Conservation (phyloP, 2,329 filamentous ascomycete species). For the Samsoniella hepiali region DNA sequence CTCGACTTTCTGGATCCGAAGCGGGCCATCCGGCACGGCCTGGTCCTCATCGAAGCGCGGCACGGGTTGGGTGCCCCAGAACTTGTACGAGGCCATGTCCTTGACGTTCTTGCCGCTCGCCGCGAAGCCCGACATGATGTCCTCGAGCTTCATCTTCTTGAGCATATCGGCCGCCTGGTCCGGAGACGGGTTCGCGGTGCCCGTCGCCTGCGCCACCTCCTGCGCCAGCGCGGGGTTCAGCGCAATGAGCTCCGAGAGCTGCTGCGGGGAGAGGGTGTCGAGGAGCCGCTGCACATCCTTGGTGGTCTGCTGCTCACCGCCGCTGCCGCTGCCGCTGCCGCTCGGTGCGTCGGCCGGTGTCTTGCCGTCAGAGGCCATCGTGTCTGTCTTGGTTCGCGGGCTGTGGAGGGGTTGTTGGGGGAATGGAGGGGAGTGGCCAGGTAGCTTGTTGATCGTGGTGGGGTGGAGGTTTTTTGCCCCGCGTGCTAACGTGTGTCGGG, state of each 20-base stretch:
- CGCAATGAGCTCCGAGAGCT: constrained; percentile 63
- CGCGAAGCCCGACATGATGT: constrained; percentile 72
- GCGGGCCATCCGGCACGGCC: constrained; percentile 70
- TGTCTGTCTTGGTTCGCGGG: neutral
- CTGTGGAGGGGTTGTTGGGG: constrained; percentile 1
- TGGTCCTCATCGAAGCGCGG: constrained; percentile 68
- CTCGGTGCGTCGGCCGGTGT: constrained; percentile 35
- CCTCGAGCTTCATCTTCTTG: constrained; percentile 63
- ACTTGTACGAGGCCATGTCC: constrained; percentile 96
- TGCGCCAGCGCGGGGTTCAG: constrained; percentile 71
- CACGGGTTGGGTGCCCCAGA: constrained; percentile 97
- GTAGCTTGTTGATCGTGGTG: constrained; percentile 17
- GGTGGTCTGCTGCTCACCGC: constrained; percentile 29
- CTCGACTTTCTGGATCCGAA: constrained; percentile 75
- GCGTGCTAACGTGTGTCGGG: neutral
- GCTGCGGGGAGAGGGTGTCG: constrained; percentile 51
- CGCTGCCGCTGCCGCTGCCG: constrained; percentile 30
- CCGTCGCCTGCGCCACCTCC: constrained; percentile 43
- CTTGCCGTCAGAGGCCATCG: constrained; percentile 33
- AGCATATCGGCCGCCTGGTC: constrained; percentile 50
- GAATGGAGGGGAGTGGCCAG: constrained; percentile 1
- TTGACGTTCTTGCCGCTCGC: constrained; percentile 84
- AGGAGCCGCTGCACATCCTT: constrained; percentile 50
- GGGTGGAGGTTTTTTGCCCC: constrained; percentile 12
- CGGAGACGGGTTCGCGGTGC: constrained; percentile 35